phyloP scores from a whole-genome alignment of 2,329 filamentous ascomycete genomes.

The Chrysoporthe cubensis region DNA sequence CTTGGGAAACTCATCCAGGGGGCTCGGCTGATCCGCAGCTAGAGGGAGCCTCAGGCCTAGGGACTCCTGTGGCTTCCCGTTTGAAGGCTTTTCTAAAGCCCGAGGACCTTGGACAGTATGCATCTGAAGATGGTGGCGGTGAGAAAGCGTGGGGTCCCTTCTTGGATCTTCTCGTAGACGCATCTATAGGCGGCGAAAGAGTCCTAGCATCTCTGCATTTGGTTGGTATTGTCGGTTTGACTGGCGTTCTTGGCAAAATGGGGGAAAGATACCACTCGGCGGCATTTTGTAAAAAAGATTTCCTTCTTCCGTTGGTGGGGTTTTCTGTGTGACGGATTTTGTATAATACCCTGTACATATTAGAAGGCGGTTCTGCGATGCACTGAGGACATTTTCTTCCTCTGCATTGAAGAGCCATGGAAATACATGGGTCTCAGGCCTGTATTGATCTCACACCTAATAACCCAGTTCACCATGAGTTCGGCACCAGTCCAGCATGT shows the following conservation, averaged over 20 bases:
- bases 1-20: background rate
- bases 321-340: background rate
- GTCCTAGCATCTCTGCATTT: background rate
- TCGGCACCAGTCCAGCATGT: background rate
- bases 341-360: slow-evolving; percentile 16
- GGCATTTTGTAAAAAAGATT: background rate
- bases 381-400: background rate
- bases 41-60: too few relatives aligned
- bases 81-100: background rate
- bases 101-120: background rate
- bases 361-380: background rate
- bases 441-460: too few relatives aligned
- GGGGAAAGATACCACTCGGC: slow-evolving; percentile 5
- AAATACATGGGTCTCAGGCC: background rate
- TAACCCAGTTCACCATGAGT: background rate
- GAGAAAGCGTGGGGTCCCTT: too few relatives aligned
- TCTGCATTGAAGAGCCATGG: background rate
- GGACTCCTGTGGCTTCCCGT: background rate
- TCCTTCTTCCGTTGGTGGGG: background rate
- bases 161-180: background rate
- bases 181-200: background rate
- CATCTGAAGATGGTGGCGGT: background rate
- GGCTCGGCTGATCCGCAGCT: background rate
- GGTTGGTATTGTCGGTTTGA: slow-evolving; percentile 4
- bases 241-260: slow-evolving; percentile 16